Conservation (phyloP, 805 yeast genomes). For the Scheffersomyces spartinae region DNA sequence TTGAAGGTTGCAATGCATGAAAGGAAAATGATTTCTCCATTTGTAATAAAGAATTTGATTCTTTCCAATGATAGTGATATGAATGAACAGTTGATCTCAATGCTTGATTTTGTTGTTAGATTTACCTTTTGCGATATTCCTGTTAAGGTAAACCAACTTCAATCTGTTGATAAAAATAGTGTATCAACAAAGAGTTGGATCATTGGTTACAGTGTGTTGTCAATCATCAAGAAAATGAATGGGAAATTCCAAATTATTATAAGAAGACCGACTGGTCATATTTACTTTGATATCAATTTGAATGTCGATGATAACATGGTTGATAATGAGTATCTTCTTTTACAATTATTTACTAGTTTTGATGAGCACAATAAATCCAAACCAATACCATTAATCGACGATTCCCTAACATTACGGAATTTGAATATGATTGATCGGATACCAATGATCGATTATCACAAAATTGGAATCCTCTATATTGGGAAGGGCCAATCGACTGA, state of each 20-base stretch:
- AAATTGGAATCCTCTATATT: conserved; percentile 67
- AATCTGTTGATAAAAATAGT: conserved; percentile 8
- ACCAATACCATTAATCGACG: conserved; percentile 44
- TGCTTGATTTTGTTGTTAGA: conserved; percentile 55
- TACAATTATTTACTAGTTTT: conserved; percentile 39
- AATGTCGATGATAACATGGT: conserved; percentile 23
- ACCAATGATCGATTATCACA: conserved; percentile 69
- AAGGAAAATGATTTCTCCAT: conserved; percentile 50
- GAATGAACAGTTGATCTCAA: conserved; percentile 42
- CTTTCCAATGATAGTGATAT: conserved; percentile 14
- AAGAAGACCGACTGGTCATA: conserved; percentile 59
- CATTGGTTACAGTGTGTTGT: conserved; percentile 43
- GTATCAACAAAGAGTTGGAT: conserved; percentile 39
- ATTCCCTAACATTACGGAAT: conserved; percentile 26
- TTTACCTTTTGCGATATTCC: conserved; percentile 48
- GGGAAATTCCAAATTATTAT: conserved; percentile 43
- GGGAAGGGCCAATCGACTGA: conserved; percentile 58
- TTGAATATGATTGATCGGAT: conserved; percentile 55
- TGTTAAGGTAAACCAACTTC: conserved; percentile 7
- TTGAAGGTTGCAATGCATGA: conserved; percentile 48
- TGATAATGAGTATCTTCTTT: conserved; percentile 20
- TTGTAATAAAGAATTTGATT: conserved; percentile 46
- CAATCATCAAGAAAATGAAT: conserved; percentile 39
- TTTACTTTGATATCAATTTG: conserved; percentile 33
- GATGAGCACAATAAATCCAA: conserved; percentile 19